Percentiles rank a stretch among this genome's conserved stretches.
These are phyloP conservation scores for Ambrosia trifida DNA, from an alignment of 129 eudicot genomes.

Conservation along the genomic window DNA sequence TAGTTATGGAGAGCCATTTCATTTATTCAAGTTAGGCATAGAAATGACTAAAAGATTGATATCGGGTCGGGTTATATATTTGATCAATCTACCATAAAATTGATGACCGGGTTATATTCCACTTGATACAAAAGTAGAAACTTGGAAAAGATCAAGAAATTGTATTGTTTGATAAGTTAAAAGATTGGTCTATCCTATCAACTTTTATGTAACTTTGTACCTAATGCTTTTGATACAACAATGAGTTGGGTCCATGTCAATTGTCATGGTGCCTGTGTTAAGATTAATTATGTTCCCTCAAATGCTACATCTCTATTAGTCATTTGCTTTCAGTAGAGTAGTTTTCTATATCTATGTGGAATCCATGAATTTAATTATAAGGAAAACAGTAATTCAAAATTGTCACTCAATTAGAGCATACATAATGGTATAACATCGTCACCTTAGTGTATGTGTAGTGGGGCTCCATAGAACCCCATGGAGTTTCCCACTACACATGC, in stretches of 20 bases:
- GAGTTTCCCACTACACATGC: too few relatives aligned
- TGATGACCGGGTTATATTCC: slow-evolving; percentile 9
- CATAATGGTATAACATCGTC: background rate
- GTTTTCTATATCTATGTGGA: background rate
- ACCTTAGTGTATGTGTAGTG: too few relatives aligned
- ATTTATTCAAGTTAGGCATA: slow-evolving; percentile 35
- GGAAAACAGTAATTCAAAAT: background rate
- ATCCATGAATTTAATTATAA: background rate
- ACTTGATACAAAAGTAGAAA: slow-evolving; percentile 31
- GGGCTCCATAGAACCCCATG: too few relatives aligned
- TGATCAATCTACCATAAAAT: background rate
- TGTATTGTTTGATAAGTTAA: slow-evolving; percentile 23
- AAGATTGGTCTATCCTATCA: slow-evolving; percentile 29
- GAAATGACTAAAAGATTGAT: slow-evolving; percentile 32
- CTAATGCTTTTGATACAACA: slow-evolving; percentile 11
- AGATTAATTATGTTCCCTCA: slow-evolving; percentile 4
- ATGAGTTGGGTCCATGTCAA: slow-evolving; percentile 25
- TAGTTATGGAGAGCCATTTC: slow-evolving; percentile 31
- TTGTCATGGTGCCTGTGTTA: background rate
- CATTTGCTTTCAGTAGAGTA: background rate
- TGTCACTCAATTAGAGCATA: background rate
- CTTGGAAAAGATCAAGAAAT: slow-evolving; percentile 19
- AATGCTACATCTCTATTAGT: background rate
- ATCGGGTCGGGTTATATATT: slow-evolving; percentile 1
- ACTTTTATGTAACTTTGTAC: slow-evolving; percentile 21